Percentiles rank a stretch among this genome's conserved stretches.
phyloP scores from a whole-genome alignment of 2,329 filamentous ascomycete species.

The Podosphaera fusca region DNA sequence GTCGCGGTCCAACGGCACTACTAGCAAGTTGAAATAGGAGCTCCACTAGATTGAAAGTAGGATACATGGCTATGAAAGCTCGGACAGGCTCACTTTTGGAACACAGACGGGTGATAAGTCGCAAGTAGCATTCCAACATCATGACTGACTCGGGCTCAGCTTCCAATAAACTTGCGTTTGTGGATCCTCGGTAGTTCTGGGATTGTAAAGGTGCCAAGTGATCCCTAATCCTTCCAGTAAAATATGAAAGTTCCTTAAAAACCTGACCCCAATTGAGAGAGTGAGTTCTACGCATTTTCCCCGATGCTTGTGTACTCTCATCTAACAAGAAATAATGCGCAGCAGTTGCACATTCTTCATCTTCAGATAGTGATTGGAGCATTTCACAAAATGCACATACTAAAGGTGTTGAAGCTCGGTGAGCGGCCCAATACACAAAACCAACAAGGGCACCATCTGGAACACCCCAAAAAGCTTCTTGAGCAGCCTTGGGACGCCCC shows the following conservation, averaged over 20 bases:
- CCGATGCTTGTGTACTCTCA: slow-evolving; percentile 49
- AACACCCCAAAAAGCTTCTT: slow-evolving; percentile 68
- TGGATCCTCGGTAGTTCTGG: slow-evolving; percentile 33
- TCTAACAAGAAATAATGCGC: slow-evolving; percentile 81
- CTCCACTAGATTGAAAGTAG: slow-evolving; percentile 43
- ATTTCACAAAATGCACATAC: slow-evolving; percentile 95
- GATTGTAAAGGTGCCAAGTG: slow-evolving; percentile 34
- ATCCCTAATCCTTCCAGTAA: slow-evolving; percentile 56
- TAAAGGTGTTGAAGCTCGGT: slow-evolving; percentile 81
- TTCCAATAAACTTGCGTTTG: slow-evolving; percentile 45
- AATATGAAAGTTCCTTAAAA: slow-evolving; percentile 70
- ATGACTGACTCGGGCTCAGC: slow-evolving; percentile 79
- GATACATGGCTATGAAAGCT: slow-evolving; percentile 45
- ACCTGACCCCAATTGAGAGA: slow-evolving; percentile 88
- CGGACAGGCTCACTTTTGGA: slow-evolving; percentile 50
- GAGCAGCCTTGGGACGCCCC: slow-evolving; percentile 58
- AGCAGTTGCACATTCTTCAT: slow-evolving; percentile 57
- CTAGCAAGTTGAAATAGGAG: slow-evolving; percentile 60
- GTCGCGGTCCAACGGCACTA: slow-evolving; percentile 48
- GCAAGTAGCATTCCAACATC: slow-evolving; percentile 87
- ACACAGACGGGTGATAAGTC: slow-evolving; percentile 64
- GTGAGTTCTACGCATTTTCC: slow-evolving; percentile 59
- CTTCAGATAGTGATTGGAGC: slow-evolving; percentile 67
- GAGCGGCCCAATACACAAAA: slow-evolving; percentile 93
- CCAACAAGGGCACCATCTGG: slow-evolving; percentile 82